These are phyloP conservation scores for Aureobasidium musti DNA, from an alignment of 2,329 filamentous ascomycete genomes.

Conservation along the genomic window DNA sequence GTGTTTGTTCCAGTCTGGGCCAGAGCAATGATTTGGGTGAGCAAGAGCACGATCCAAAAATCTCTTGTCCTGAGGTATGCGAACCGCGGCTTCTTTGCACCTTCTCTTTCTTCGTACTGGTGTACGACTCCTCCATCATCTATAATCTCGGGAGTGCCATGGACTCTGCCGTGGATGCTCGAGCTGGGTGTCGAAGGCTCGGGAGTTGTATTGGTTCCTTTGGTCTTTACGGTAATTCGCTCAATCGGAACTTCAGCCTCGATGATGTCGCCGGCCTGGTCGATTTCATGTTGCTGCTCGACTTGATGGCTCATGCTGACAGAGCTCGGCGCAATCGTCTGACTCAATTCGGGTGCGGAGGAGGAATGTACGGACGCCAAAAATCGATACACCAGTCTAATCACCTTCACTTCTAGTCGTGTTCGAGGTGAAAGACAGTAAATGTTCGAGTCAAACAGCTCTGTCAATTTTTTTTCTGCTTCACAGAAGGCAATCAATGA, in stretches of 20 bases:
- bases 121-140: constrained; percentile 41
- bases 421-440: neutral
- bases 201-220: constrained; percentile 35
- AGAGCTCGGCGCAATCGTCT: constrained; percentile 1
- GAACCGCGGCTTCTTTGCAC: constrained; percentile 53
- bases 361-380: neutral
- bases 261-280: constrained; percentile 31
- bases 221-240: constrained; percentile 40
- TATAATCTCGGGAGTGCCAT: constrained; percentile 45
- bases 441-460: neutral
- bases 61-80: constrained; percentile 79
- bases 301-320: constrained; percentile 5
- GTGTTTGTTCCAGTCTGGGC: constrained; percentile 94
- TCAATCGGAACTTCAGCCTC: constrained; percentile 34
- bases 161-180: constrained; percentile 32
- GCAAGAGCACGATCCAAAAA: constrained; percentile 79
- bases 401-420: neutral
- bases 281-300: constrained; percentile 5
- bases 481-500: neutral
- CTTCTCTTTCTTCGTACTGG: constrained; percentile 46
- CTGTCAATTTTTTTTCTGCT: neutral
- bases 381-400: neutral
- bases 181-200: constrained; percentile 33
- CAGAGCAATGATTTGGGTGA: constrained; percentile 80
- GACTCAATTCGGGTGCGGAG: neutral